phyloP scores from a whole-genome alignment of 768 basidiomycete genomes.

The Tulasnella sp. region DNA sequence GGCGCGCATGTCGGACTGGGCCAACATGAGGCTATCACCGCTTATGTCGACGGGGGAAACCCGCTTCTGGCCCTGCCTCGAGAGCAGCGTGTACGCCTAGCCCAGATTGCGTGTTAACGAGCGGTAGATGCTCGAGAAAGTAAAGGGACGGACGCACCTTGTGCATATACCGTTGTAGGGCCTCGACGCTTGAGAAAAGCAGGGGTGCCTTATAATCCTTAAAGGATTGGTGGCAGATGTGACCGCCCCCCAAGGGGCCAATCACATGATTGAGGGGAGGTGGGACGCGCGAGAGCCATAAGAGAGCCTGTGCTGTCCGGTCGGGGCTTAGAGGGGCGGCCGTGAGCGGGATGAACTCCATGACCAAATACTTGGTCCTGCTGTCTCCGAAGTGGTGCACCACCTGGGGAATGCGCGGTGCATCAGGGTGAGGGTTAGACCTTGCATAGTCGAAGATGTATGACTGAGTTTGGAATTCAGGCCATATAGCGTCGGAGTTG shows the following conservation, averaged over 20 bases:
- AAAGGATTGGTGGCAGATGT: conserved; percentile 19
- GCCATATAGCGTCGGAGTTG: neutral
- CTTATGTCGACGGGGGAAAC: conserved; percentile 17
- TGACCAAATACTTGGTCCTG: conserved; percentile 21
- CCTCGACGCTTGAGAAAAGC: conserved; percentile 15
- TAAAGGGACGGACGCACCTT: conserved; percentile 15
- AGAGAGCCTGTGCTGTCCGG: conserved; percentile 20
- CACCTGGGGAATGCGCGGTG: conserved; percentile 23
- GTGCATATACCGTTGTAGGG: conserved; percentile 17
- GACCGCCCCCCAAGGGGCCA: conserved; percentile 19
- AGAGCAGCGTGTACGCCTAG: conserved; percentile 14
- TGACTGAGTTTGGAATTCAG: neutral
- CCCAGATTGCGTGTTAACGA: neutral
- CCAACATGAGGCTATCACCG: conserved; percentile 23
- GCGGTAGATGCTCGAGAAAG: conserved; percentile 3
- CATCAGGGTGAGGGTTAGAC: conserved; percentile 4
- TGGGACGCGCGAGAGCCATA: conserved; percentile 21
- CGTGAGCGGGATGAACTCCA: conserved; percentile 21
- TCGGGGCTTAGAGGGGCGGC: conserved; percentile 10
- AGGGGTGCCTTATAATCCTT: conserved; percentile 19
- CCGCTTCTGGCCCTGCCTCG: neutral
- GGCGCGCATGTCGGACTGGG: conserved; percentile 24
- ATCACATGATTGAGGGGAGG: conserved; percentile 18
- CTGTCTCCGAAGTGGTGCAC: conserved; percentile 18
- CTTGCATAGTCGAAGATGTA: conserved; percentile 8